phyloP scores from a whole-genome alignment of 2,329 filamentous ascomycete species.

The Metarhizium sp. region DNA sequence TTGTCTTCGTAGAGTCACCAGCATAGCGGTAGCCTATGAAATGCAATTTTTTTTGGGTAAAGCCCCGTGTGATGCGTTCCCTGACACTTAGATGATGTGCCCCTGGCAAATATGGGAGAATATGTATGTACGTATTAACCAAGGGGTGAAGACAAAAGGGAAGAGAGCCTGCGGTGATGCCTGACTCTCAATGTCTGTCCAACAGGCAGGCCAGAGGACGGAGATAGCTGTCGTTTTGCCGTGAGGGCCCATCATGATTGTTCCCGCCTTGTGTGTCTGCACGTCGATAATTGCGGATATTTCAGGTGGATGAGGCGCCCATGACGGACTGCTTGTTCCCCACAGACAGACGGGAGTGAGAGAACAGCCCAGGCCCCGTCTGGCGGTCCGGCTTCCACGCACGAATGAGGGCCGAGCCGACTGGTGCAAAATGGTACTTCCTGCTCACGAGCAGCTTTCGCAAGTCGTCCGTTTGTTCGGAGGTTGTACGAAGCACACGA shows the following conservation, averaged over 20 bases:
- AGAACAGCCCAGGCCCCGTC: conserved; percentile 11
- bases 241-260: not conserved
- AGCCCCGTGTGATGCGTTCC: too few relatives aligned
- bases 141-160: not conserved
- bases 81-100: not conserved
- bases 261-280: not conserved
- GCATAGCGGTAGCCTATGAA: too few relatives aligned
- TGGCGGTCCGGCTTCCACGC: conserved; percentile 17
- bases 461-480: not conserved
- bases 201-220: not conserved
- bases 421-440: not conserved
- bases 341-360: not conserved
- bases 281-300: not conserved
- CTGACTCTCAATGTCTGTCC: not conserved
- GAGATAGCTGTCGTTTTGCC: not conserved
- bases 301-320: not conserved
- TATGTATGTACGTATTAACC: not conserved
- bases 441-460: not conserved
- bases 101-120: not conserved
- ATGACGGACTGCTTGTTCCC: not conserved
- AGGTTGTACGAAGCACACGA: not conserved
- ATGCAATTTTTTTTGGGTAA: too few relatives aligned
- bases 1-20: too few relatives aligned
- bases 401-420: conserved; percentile 12
- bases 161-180: not conserved